Conservation (phyloP, 2,329 filamentous ascomycete species). For the Elsinoe necatrix region DNA sequence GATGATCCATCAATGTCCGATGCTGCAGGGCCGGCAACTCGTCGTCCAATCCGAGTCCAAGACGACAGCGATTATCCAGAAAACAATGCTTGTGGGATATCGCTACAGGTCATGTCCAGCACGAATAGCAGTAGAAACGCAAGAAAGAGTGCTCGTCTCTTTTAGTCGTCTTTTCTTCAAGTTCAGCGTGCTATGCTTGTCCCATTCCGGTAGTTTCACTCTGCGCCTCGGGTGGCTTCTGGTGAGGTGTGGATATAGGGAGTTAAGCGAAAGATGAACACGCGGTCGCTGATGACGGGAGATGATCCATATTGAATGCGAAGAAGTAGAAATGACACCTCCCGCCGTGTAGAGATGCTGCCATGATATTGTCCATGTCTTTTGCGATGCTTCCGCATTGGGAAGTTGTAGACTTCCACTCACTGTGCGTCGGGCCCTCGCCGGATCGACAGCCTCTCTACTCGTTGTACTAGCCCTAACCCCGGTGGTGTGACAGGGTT, state of each 20-base stretch:
- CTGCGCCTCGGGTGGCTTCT: neutral
- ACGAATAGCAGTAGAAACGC: neutral
- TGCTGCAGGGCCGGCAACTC: neutral
- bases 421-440: neutral
- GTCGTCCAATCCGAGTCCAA: neutral
- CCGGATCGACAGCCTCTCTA: neutral
- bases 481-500: neutral
- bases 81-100: neutral
- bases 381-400: neutral
- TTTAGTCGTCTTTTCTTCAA: neutral
- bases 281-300: neutral
- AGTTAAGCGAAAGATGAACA: neutral
- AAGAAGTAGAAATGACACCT: neutral
- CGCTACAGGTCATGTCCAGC: neutral
- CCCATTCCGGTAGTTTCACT: neutral
- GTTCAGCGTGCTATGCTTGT: neutral
- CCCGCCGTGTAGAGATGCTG: neutral
- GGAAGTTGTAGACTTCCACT: slow-evolving; percentile 10
- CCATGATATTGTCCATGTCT: neutral
- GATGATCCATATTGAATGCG: neutral
- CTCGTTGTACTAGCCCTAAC: neutral
- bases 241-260: neutral
- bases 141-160: neutral
- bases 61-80: neutral
- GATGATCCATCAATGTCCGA: neutral